A percentile compares a stretch with the other conserved stretches of the same genome.
Conservation (phyloP, 352 stramenopile genomes). For the Phytophthora megakarya region DNA sequence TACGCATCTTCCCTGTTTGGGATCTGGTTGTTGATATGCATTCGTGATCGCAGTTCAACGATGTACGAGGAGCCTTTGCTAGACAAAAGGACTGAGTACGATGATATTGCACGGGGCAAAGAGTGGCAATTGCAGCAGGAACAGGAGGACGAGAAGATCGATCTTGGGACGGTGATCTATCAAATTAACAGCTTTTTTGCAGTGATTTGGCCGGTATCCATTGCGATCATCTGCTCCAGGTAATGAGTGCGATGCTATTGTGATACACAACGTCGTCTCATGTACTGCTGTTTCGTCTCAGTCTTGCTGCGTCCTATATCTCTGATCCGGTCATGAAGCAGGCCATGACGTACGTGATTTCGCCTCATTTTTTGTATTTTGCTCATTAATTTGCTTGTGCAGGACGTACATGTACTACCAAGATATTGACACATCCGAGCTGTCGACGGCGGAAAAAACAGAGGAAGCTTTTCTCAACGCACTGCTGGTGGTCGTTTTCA, state of each 20-base stretch:
- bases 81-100: slow-evolving; percentile 19
- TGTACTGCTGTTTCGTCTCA: slow-evolving; percentile 13
- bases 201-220: slow-evolving; percentile 71
- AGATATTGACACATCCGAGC: slow-evolving; percentile 56
- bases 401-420: slow-evolving; percentile 86
- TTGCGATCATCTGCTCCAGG: slow-evolving; percentile 77
- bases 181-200: slow-evolving; percentile 82
- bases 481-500: slow-evolving; percentile 79
- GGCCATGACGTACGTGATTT: slow-evolving; percentile 58
- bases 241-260: slow-evolving; percentile 10
- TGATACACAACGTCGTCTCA: background rate
- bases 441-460: slow-evolving; percentile 50
- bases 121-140: slow-evolving; percentile 30
- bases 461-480: slow-evolving; percentile 76
- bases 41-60: slow-evolving; percentile 22
- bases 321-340: slow-evolving; percentile 48
- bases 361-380: background rate
- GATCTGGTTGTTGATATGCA: background rate
- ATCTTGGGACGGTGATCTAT: slow-evolving; percentile 45
- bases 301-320: slow-evolving; percentile 56
- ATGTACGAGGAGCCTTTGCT: slow-evolving; percentile 69
- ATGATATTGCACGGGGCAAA: slow-evolving; percentile 11
- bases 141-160: slow-evolving; percentile 17
- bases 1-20: background rate
- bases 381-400: background rate